Evolutionary conservation across 306 rosid species (phyloP).

Genomic region (Corylus avellana): DNA sequence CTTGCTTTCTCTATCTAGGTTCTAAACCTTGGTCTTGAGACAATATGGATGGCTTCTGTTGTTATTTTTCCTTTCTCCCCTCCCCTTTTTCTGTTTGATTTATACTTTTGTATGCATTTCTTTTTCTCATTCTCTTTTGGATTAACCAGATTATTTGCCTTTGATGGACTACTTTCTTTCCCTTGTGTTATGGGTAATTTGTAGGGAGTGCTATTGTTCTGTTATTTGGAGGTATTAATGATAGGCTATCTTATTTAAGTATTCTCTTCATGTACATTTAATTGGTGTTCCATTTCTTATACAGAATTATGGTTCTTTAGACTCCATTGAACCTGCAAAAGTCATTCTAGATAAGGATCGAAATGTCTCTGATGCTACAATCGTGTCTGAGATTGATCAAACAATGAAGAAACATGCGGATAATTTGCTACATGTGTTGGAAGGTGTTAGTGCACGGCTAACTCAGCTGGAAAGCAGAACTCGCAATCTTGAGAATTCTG

Average conservation of each 20-base stretch:
- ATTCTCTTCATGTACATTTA: constrained; percentile 13
- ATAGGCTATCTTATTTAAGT: constrained; percentile 13
- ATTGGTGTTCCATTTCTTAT: constrained; percentile 19
- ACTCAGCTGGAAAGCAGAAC: constrained; percentile 82
- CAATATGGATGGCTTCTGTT: constrained; percentile 1
- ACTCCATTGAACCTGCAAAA: constrained; percentile 66
- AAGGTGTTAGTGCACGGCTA: constrained; percentile 77
- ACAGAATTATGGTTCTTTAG: constrained; percentile 75
- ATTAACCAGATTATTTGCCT: background rate
- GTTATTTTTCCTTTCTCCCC: constrained; percentile 1
- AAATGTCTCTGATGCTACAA: constrained; percentile 42
- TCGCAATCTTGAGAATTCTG: constrained; percentile 65
- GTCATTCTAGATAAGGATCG: constrained; percentile 54
- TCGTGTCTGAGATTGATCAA: constrained; percentile 73
- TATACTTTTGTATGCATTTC: background rate
- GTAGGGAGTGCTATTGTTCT: background rate
- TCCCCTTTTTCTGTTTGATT: constrained; percentile 6
- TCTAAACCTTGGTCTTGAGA: constrained; percentile 6
- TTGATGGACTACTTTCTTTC: background rate
- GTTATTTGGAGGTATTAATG: background rate
- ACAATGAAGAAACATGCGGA: constrained; percentile 70
- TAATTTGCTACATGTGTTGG: constrained; percentile 68
- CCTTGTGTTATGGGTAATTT: constrained; percentile 3
- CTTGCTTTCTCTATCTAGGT: background rate
- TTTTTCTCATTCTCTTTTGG: constrained; percentile 3